Base-by-base conservation (phyloP, 352 stramenopile species). In the Peronosclerospora sorghi region DNA sequence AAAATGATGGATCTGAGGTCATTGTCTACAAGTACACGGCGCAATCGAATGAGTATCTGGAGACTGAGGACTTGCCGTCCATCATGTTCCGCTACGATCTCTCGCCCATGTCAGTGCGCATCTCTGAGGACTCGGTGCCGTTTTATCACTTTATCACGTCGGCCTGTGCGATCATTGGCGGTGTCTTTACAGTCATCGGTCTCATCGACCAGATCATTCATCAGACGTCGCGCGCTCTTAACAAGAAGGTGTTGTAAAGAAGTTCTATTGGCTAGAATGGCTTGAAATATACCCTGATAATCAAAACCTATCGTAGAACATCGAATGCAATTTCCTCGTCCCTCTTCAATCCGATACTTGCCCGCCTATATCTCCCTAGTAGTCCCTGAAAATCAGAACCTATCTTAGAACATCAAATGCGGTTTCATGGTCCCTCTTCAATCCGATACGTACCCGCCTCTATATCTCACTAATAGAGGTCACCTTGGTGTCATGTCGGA, bases 71-170 rank as follows among this genome's bases (percentile, higher is more conserved):
- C 51, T 47, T 89, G 49, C 79, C 79, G 41, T 88, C 74, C 26
- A 66, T 95, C 42, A 97, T 97, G 73, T 90, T 97, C 55, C 73
- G 80, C 32, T 92, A 89, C 69, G 82, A 94, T 48, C 53, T 94
- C 53, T 84, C 68, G 53, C 83, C 90, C 20, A 94, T 95, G 83
- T 95, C 88, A 65, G 94, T 98, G 27, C 86, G 94, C 26, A 93
- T 98, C 37, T 90, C 88, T 50, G 94, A 96, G 65, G 74, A 87
- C 59, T 73, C 74, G 51, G 66, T 86, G 54, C 79, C 73, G 52
- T 97, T 95, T 70, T 98, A 98, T 63, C 86, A 97, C 65, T 98
- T 97, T 52, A 46, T 97, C 43, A 98, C 93, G 35, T 96, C 86
- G 32, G 56, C 95, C 15, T 96, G 95, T 63, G 93, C 90, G 34